Base-by-base conservation (phyloP, 2,329 filamentous ascomycete species). In the Dendryphion nanum region DNA sequence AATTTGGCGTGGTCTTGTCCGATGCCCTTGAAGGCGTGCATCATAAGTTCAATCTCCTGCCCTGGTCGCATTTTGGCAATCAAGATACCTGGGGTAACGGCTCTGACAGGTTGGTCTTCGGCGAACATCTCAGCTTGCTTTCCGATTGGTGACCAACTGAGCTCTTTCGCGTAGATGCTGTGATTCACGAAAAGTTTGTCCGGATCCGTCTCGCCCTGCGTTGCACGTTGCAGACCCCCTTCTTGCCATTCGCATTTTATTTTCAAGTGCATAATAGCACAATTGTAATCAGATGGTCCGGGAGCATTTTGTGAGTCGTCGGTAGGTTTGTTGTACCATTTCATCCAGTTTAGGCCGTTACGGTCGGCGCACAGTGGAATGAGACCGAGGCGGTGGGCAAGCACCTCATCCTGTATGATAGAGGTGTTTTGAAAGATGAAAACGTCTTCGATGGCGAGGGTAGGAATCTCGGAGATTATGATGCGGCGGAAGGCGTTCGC, bases 401-500 rank as follows among this genome's bases (percentile, higher is more conserved):
- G 82, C 4, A 98, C 91, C 73, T 98, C 93, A 63, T 98, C 93
- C 66, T 97, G 91, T 58, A 98, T 93, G 23, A 98, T 89, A 4
- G 89, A 95, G 35, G 91, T 97, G 75, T 98, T 98, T 75, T 96
- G 94, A 64, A 88, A 80, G 48, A 97, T 83, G 71, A 86, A 98
- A 63, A 95, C 88, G 47, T 82, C 84, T 74, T 98, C 93, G 58
- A 98, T 90, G 51, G 94, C 93, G 31, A 98, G 78, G 2, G 89
- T 93, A 14, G 91, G 89, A 37, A 98, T 86, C 73, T 98, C 94
- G 52, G 91, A 80, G 66, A 98, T 85, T 57, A 97, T 78, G 57
- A 97, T 97, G 56, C 93, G 89, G 44, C 93, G 89, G 75, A 97
- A 95, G 60, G 94, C 93, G 66, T 98, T 98, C 60, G 93, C 89